Base-by-base conservation (phyloP, 306 rosid genomes). In the Vicia faba region DNA sequence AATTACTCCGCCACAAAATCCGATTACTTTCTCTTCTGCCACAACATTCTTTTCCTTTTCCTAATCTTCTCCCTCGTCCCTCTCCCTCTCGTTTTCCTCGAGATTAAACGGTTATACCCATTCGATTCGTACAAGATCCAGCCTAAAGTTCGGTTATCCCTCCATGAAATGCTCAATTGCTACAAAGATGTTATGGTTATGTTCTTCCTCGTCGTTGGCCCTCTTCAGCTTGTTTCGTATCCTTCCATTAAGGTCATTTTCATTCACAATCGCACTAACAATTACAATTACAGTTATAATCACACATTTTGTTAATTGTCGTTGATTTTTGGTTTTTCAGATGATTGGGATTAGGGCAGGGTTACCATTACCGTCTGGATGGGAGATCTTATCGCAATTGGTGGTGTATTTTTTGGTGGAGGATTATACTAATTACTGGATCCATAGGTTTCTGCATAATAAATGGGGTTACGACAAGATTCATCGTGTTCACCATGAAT, bases 381-480 rank as follows among this genome's bases (percentile, higher is more conserved):
- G 89, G 91, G 99, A 93, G 81, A 81, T 93, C 56, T 10, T 80
- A 0, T 68, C 72, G 8, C 99, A 93, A 11, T 57, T 93, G 71
- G 1, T 75, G 10, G 92, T 90, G n/a, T 93, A 93, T 71, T 90
- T 93, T 68, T 10, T 90, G 84, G 80, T 93, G 1, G 99, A 93
- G 76, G 97, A 93, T 79, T 93, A 88, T 41, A 82, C 95, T 28
- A 90, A 93, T 81, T 93, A 93, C 71, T 93, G 99, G 99, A 72
- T 93, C 82, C 99, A 93, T 54, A 80, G 99, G 23, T 85, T 93
- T 70, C 78, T 93, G 38, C 99, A 93, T 64, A 68, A 82, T 64
- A 79, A 82, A 36, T 93, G 99, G 99, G 99, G 99, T 1, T 93
- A 93, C 56, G 96, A 90, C 54, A 93, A 85, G 62, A 93, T 93